Evolutionary conservation across 2,329 filamentous ascomycete species (phyloP).

Genomic region (Aspergillus proliferans): DNA sequence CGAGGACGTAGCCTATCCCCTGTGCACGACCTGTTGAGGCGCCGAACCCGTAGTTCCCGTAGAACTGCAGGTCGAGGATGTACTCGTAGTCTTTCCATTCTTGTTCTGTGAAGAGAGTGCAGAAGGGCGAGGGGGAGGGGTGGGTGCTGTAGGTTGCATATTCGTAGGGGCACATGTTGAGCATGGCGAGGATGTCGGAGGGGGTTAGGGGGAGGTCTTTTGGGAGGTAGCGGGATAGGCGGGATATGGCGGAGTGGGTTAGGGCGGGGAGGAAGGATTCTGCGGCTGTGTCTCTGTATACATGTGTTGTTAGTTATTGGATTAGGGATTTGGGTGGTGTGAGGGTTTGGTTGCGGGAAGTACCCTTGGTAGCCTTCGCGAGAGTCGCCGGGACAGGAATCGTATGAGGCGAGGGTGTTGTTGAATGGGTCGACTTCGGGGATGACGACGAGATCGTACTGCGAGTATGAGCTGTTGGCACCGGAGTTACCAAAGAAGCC

Average conservation of each 20-base stretch:
- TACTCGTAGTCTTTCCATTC: slow-evolving; percentile 53
- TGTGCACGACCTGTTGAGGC: slow-evolving; percentile 48
- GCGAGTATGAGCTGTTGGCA: slow-evolving; percentile 16
- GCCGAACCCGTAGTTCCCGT: slow-evolving; percentile 41
- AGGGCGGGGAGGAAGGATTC: slow-evolving; percentile 42
- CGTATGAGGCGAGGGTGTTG: slow-evolving; percentile 45
- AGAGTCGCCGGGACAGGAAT: slow-evolving; percentile 30
- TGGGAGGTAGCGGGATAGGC: slow-evolving; percentile 45
- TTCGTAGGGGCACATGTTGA: slow-evolving; percentile 52
- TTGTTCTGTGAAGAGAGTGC: slow-evolving; percentile 48
- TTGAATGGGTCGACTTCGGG: slow-evolving; percentile 46
- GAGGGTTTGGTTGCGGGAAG: slow-evolving; percentile 11
- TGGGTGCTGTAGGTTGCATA: slow-evolving; percentile 41
- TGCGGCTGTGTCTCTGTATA: slow-evolving; percentile 19
- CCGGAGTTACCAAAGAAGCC: slow-evolving; percentile 26
- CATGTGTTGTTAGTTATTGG: not conserved
- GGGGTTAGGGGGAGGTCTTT: slow-evolving; percentile 43
- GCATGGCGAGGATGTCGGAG: slow-evolving; percentile 48
- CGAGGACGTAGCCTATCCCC: slow-evolving; percentile 49
- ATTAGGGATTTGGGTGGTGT: not conserved
- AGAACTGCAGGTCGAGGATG: slow-evolving; percentile 48
- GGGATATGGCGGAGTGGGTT: slow-evolving; percentile 39
- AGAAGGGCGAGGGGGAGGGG: slow-evolving; percentile 41
- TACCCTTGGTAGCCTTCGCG: slow-evolving; percentile 22
- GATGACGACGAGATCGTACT: slow-evolving; percentile 43